A percentile compares a stretch with the other conserved stretches of the same genome.
Conservation (phyloP, 2,329 filamentous ascomycete species). For the Paraphaeosphaeria minitans region DNA sequence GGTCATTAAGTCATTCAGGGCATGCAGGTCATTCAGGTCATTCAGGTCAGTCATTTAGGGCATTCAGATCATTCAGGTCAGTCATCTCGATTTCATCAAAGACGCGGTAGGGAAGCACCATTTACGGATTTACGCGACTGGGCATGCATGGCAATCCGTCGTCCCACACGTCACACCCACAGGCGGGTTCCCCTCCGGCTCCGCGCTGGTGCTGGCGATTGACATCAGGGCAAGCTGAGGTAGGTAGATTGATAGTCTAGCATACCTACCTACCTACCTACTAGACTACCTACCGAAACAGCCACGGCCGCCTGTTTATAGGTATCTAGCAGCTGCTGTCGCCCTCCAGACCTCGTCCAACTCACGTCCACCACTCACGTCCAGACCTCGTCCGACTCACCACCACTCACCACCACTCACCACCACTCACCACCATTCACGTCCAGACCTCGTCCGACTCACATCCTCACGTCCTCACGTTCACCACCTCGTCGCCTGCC, state of each 20-base stretch:
- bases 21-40: too few species aligned
- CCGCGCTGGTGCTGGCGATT: constrained; percentile 6
- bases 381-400: background rate
- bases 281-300: too few species aligned
- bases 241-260: too few species aligned
- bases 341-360: background rate
- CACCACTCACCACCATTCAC: too few species aligned
- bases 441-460: background rate
- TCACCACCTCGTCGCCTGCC: background rate
- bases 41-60: too few species aligned
- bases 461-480: background rate
- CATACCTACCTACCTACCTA: too few species aligned
- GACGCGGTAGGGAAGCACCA: too few species aligned
- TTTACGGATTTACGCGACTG: too few species aligned
- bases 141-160: background rate
- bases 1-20: too few species aligned
- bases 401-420: background rate
- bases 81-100: too few species aligned
- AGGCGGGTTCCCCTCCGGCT: constrained; percentile 2
- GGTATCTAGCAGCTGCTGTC: background rate
- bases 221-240: background rate
- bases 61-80: background rate
- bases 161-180: background rate
- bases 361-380: background rate
- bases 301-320: background rate